phyloP scores from a whole-genome alignment of 1,284 basidiomycete species.

The Cutaneotrichosporon mucoides region DNA sequence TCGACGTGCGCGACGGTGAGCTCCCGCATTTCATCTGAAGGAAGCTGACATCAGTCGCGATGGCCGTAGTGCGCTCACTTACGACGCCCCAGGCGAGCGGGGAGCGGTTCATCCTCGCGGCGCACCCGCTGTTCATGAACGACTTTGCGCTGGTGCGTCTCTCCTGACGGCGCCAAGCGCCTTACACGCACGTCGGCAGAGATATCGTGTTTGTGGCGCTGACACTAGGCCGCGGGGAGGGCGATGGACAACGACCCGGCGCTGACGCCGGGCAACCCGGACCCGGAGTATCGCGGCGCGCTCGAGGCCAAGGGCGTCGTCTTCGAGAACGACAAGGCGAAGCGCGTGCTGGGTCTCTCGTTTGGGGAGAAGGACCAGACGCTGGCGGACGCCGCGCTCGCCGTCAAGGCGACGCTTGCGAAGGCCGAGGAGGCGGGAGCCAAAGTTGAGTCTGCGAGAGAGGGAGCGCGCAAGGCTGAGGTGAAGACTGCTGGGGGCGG shows the following conservation, averaged over 20 bases:
- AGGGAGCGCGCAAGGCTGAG: no score
- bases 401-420: background rate
- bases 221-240: background rate
- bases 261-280: slow-evolving; percentile 22
- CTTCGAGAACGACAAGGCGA: slow-evolving; percentile 25
- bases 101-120: slow-evolving; percentile 57
- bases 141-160: slow-evolving; percentile 22
- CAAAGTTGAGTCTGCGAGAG: no score
- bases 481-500: no score
- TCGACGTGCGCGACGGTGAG: slow-evolving; percentile 24
- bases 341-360: slow-evolving; percentile 31
- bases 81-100: slow-evolving; percentile 51
- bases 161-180: no score
- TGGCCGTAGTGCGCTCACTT: slow-evolving; percentile 3
- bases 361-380: slow-evolving; percentile 21
- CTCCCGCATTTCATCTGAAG: no score
- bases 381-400: background rate
- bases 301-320: slow-evolving; percentile 6
- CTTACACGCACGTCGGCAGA: background rate
- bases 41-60: slow-evolving; percentile 20
- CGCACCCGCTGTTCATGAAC: slow-evolving; percentile 41
- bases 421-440: background rate
- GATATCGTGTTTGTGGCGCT: background rate
- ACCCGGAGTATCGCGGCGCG: slow-evolving; percentile 25
- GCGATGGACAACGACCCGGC: background rate